Conservation (phyloP, 441 rosid genomes). For the Geranium incanum region DNA sequence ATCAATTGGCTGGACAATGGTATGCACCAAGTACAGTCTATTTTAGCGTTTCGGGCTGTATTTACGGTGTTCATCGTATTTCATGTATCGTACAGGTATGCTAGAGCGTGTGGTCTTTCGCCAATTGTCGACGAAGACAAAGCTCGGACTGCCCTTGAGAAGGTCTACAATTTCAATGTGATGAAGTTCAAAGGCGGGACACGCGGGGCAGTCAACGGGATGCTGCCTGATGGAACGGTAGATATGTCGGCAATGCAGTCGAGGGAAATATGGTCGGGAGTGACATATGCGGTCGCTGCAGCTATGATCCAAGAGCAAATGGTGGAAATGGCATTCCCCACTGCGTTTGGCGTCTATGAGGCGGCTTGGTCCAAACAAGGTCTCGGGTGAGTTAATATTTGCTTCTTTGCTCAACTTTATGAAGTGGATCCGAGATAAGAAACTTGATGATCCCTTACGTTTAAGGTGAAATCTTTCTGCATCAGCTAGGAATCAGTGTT, state of each 20-base stretch:
- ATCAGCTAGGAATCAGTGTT: no score
- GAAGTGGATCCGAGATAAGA: no score
- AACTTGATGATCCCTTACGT: no score
- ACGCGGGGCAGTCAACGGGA: neutral
- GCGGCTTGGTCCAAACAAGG: neutral
- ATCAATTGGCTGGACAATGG: conserved; percentile 24
- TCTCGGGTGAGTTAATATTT: neutral
- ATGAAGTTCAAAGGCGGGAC: neutral
- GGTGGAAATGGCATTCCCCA: neutral
- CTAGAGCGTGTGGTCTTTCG: conserved; percentile 3
- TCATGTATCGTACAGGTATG: neutral
- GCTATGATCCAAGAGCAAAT: conserved; percentile 4
- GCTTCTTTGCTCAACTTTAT: no score
- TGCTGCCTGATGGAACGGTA: neutral
- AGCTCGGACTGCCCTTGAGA: neutral
- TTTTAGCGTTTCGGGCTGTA: no score
- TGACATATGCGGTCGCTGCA: neutral
- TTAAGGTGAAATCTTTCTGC: no score
- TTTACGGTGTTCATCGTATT: no score
- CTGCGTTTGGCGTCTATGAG: neutral
- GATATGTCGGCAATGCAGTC: neutral
- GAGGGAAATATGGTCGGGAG: conserved; percentile 2
- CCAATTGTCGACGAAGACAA: neutral
- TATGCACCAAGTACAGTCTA: no score
- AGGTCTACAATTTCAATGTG: neutral